Evolutionary conservation across 352 stramenopile species (phyloP).

Genomic region (Pythium myriotylum): DNA sequence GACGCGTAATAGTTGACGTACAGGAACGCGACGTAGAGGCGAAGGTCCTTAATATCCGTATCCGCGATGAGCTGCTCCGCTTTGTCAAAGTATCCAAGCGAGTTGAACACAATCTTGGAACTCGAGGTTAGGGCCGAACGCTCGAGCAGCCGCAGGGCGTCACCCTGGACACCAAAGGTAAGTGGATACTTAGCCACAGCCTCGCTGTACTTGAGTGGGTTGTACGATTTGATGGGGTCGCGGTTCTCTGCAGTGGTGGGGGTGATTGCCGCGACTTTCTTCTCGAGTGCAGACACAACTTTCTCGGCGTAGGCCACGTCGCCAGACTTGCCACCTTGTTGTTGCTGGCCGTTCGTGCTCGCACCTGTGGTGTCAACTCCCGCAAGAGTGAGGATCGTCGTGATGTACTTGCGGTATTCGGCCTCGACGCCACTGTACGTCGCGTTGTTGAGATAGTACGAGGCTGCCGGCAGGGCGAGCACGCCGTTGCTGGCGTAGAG

Average conservation of each 20-base stretch:
- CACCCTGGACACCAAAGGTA: conserved; percentile 43
- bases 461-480: conserved; percentile 74
- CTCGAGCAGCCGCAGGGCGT: conserved; percentile 41
- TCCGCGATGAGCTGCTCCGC: conserved; percentile 35
- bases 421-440: conserved; percentile 38
- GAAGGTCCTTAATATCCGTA: conserved; percentile 36
- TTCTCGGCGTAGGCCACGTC: conserved; percentile 15
- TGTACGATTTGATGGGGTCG: conserved; percentile 80
- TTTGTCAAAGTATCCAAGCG: conserved; percentile 49
- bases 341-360: conserved; percentile 6
- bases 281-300: conserved; percentile 69
- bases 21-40: conserved; percentile 50
- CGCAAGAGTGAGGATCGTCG: conserved; percentile 38
- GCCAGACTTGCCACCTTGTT: conserved; percentile 2
- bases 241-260: conserved; percentile 64
- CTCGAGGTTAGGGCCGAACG: conserved; percentile 34
- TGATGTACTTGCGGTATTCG: conserved; percentile 39
- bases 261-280: conserved; percentile 55
- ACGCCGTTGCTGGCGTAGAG: conserved; percentile 69
- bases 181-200: conserved; percentile 42
- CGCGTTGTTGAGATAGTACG: conserved; percentile 86
- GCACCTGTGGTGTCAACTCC: conserved; percentile 6
- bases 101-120: conserved; percentile 46
- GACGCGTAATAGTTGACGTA: conserved; percentile 39
- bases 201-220: conserved; percentile 72